A percentile compares a stretch with the other conserved stretches of the same genome.
Evolutionary conservation across 352 stramenopile genomes (phyloP).

Genomic region (Pythium apleroticum): DNA sequence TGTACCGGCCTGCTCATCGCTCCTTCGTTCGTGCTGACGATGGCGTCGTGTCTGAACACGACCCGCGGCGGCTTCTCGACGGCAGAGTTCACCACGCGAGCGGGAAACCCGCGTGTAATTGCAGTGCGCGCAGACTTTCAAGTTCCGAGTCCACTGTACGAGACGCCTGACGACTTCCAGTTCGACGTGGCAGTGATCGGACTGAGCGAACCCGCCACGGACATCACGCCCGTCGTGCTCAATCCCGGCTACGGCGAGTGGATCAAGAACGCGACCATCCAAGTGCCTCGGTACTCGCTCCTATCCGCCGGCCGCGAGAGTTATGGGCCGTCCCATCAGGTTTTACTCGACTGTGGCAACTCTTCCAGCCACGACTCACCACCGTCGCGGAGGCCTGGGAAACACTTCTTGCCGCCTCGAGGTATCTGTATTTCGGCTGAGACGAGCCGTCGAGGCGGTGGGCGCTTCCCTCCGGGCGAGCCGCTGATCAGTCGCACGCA

Average conservation of each 20-base stretch:
- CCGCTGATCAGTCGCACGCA: constrained; percentile 15
- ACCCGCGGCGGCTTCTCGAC: not conserved
- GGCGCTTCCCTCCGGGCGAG: not conserved
- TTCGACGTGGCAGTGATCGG: constrained; percentile 21
- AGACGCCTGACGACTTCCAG: constrained; percentile 8
- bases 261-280: constrained; percentile 18
- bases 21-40: constrained; percentile 28
- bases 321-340: not conserved
- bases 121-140: constrained; percentile 11
- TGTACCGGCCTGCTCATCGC: constrained; percentile 27
- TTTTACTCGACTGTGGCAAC: not conserved
- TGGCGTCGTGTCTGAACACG: constrained; percentile 24
- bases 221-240: constrained; percentile 9
- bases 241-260: constrained; percentile 19
- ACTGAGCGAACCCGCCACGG: constrained; percentile 6
- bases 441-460: not conserved
- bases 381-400: not conserved
- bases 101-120: not conserved
- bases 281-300: not conserved
- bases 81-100: constrained; percentile 1
- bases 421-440: not conserved
- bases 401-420: not conserved
- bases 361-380: not conserved
- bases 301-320: not conserved
- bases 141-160: constrained; percentile 15